These are phyloP conservation scores for Thalassiosira pacifica DNA, from an alignment of 352 stramenopile genomes.

Conservation along the genomic window DNA sequence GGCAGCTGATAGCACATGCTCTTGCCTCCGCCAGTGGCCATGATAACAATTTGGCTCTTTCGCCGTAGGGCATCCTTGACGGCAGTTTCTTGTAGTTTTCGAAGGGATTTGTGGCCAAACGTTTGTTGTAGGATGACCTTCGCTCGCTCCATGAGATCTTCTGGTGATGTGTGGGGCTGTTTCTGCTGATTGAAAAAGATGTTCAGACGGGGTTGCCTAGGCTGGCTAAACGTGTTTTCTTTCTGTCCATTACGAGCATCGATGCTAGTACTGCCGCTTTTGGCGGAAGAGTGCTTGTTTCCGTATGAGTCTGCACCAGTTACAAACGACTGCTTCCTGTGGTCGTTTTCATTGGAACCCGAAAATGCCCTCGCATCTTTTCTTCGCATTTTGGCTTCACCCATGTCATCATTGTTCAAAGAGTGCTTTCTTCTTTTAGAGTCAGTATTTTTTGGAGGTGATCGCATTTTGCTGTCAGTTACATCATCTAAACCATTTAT, in stretches of 20 bases:
- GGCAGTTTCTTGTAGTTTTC: conserved; percentile 70
- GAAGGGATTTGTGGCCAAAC: conserved; percentile 70
- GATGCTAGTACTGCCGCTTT: not conserved
- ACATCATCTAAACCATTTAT: not conserved
- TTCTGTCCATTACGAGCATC: not conserved
- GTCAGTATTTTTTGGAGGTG: not conserved
- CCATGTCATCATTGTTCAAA: conserved; percentile 7
- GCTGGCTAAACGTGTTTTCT: not conserved
- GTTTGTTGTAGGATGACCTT: conserved; percentile 58
- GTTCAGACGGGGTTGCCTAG: not conserved
- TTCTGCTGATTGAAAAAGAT: conserved; percentile 44
- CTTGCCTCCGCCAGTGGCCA: conserved; percentile 99
- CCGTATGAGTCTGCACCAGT: too few species aligned
- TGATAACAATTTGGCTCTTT: conserved; percentile 92
- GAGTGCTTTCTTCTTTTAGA: not conserved
- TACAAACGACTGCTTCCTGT: too few species aligned
- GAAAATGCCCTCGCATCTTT: too few species aligned
- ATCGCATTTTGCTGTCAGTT: not conserved
- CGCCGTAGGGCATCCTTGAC: conserved; percentile 63
- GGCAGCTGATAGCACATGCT: conserved; percentile 95
- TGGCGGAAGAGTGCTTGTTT: too few species aligned
- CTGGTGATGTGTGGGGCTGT: conserved; percentile 4
- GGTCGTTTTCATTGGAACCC: too few species aligned
- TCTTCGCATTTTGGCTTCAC: too few species aligned
- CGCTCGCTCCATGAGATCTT: conserved; percentile 40